Evolutionary conservation across 1,284 basidiomycete species (phyloP).

Genomic region (Rugosomyces carneus): DNA sequence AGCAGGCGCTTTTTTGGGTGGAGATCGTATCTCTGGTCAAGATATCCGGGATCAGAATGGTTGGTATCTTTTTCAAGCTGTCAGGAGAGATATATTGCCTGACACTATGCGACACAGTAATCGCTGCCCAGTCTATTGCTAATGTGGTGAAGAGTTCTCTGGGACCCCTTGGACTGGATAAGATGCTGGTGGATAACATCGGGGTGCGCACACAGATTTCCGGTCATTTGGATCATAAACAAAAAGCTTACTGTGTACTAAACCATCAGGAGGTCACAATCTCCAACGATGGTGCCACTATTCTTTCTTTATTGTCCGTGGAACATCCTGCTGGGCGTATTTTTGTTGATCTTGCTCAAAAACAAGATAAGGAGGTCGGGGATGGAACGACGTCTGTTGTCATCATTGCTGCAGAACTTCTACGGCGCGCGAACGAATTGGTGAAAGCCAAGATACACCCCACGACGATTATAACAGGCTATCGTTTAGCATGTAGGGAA

Average conservation of each 20-base stretch:
- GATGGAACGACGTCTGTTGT: constrained; percentile 99
- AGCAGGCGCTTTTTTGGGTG: constrained; percentile 88
- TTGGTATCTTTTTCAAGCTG: constrained; percentile 26
- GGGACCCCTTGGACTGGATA: constrained; percentile 92
- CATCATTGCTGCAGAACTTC: constrained; percentile 92
- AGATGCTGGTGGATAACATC: constrained; percentile 99
- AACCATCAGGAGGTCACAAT: constrained; percentile 89
- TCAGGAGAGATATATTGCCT: constrained; percentile 1
- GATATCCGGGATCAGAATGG: constrained; percentile 98
- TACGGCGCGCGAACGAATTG: constrained; percentile 94
- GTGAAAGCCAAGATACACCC: constrained; percentile 99
- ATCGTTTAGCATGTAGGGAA: constrained; percentile 94
- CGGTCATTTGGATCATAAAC: constrained; percentile 1
- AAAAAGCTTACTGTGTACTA: constrained; percentile 11
- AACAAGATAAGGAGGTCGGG: constrained; percentile 99
- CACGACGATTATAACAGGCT: constrained; percentile 98
- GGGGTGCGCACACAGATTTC: constrained; percentile 52
- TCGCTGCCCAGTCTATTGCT: constrained; percentile 93
- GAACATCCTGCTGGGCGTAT: constrained; percentile 95
- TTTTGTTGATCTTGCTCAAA: constrained; percentile 97
- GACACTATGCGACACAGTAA: constrained; percentile 47
- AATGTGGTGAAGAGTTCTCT: constrained; percentile 97
- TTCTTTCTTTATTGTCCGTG: constrained; percentile 87
- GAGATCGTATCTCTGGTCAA: constrained; percentile 89
- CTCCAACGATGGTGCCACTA: constrained; percentile 99